Evolutionary conservation across 768 basidiomycete species (phyloP), one percentile per base, ranked within the genome.

Genomic region (Panaeolus papilionaceus): DNA sequence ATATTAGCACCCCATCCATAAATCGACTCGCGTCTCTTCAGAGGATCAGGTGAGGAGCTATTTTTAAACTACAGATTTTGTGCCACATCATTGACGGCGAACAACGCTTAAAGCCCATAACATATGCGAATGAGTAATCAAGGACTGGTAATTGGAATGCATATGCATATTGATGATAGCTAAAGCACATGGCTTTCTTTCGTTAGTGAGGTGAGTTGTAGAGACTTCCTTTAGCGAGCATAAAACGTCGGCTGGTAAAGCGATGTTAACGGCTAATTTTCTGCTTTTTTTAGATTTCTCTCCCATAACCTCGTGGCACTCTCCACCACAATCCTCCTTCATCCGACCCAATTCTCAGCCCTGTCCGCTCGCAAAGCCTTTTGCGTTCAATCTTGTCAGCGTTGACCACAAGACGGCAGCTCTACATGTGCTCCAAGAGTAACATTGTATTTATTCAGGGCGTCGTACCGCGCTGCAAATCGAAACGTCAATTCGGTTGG

Each of bases 281-380:
- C 33, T 58, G 3, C 54, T 58, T 12, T 28, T 12, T 28, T 58
- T 58, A 58, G 54, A 58, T 58, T 58, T 33, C 20, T 6, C 54
- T 58, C 54, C 54, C 54, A 58, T 23, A 33, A 33, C 54, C 54
- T 26, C 54, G 33, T 58, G 54, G 54, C 33, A 11, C 54, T 58
- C 54, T 58, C 26, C 54, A 58, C 54, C 54, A 58, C 54, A 58
- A 16, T 28, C 54, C 14, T 58, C 28, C 33, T 28, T 58, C 54
- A 26, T 58, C 54, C 28, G 26, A 58, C 33, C 54, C 28, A 12
- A 12, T 58, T 58, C 54, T 58, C 54, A 58, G 54, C 28, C 54
- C 12, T 58, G 54, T 33, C 14, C 14, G 28, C 28, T 12, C 28
- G 28, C 28, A 58, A 33, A 14, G 10, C 33, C 33, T 58, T 16